A percentile compares a stretch with the other conserved stretches of the same genome.
Evolutionary conservation across 306 rosid species (phyloP).

Genomic region (Hippophae gyantsensis): DNA sequence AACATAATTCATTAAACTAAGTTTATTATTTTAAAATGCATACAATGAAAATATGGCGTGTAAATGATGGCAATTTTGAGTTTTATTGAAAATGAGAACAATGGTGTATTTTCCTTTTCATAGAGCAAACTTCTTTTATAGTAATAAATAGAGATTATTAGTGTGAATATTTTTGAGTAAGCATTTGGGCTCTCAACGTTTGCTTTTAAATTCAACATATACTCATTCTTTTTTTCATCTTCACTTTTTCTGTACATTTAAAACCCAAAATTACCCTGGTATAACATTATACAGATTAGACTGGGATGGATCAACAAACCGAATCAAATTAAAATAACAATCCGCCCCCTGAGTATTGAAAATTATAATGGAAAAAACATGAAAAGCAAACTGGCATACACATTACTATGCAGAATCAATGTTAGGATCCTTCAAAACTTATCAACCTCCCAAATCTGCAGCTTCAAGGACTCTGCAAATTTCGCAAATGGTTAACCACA

Average conservation of each 20-base stretch:
- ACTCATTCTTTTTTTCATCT: not conserved
- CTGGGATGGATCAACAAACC: slow-evolving; percentile 1
- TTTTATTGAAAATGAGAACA: no score
- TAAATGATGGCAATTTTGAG: no score
- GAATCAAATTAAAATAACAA: slow-evolving; percentile 1
- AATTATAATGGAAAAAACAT: not conserved
- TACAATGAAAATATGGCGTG: no score
- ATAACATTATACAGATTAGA: not conserved
- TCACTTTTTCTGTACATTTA: slow-evolving; percentile 6
- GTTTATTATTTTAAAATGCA: no score
- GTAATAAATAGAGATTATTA: no score
- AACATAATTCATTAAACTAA: no score
- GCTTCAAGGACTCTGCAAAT: slow-evolving; percentile 46
- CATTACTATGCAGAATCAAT: slow-evolving; percentile 7
- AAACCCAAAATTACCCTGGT: not conserved
- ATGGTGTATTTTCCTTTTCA: no score
- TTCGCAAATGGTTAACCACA: slow-evolving; percentile 59
- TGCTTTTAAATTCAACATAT: no score
- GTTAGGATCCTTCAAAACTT: not conserved
- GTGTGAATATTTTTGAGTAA: no score
- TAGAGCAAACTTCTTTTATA: no score
- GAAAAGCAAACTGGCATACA: not conserved
- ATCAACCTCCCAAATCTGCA: not conserved
- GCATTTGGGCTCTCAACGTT: no score
- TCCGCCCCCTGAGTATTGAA: not conserved